These are phyloP conservation scores for Blastobotrys raffinosifermentans DNA, from an alignment of 1,139 yeast genomes.

Conservation along the genomic window DNA sequence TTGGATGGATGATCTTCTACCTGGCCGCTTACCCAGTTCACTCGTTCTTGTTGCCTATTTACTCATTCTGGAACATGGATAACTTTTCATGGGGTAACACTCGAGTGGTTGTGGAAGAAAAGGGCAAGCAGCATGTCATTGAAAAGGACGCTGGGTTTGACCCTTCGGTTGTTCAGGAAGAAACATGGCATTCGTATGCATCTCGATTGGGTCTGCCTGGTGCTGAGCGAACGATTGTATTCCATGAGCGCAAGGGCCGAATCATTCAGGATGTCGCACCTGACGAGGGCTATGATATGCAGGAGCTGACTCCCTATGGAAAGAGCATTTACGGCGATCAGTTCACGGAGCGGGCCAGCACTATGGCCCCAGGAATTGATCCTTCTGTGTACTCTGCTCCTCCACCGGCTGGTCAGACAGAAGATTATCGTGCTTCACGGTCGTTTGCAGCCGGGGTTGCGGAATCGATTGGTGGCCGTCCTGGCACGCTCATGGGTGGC, in stretches of 20 bases:
- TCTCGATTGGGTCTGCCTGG: slow-evolving; percentile 33
- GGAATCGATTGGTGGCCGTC: neutral
- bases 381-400: neutral
- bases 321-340: slow-evolving; percentile 13
- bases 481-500: slow-evolving; percentile 15
- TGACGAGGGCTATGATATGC: slow-evolving; percentile 25
- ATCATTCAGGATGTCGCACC: slow-evolving; percentile 16
- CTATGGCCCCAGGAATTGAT: slow-evolving; percentile 1
- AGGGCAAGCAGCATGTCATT: slow-evolving; percentile 33
- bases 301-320: slow-evolving; percentile 19
- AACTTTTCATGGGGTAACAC: slow-evolving; percentile 42
- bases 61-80: slow-evolving; percentile 41
- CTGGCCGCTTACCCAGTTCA: slow-evolving; percentile 37
- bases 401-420: neutral
- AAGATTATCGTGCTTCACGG: neutral
- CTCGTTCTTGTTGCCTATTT: slow-evolving; percentile 36
- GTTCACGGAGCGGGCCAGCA: neutral
- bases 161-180: slow-evolving; percentile 30
- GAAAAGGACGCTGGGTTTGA: slow-evolving; percentile 32
- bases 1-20: slow-evolving; percentile 41
- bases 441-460: neutral
- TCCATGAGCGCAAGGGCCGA: slow-evolving; percentile 28
- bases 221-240: slow-evolving; percentile 31
- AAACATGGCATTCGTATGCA: slow-evolving; percentile 35
- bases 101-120: slow-evolving; percentile 37